Base-by-base conservation (phyloP, 2,329 filamentous ascomycete species). In the Neonectria ditissima region DNA sequence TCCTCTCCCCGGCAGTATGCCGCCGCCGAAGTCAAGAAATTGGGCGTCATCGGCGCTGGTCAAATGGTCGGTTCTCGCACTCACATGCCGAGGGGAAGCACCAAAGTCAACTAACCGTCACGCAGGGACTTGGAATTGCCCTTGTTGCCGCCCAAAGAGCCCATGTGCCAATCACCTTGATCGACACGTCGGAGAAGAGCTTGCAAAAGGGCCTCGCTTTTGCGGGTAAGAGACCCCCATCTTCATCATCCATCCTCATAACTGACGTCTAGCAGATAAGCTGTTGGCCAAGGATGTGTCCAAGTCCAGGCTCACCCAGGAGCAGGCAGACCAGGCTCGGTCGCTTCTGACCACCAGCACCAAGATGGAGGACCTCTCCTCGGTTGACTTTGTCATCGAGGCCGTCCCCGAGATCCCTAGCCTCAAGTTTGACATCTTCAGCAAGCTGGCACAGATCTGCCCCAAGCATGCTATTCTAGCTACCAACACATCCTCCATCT, bases 401-500 rank as follows among this genome's bases (percentile, higher is more conserved):
- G 96, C 96, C 16, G 94, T 99, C 9, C 96, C 96, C 37, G 94
- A 97, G 83, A 95, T 97, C 59, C 90, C 92, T 43, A 84, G 90
- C 55, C 87, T 99, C 68, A 99, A 99, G 81, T 89, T 90, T 69
- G 89, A 90, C 69, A 97, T 99, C 70, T 99, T 99, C 81, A 83
- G 88, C 68, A 86, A 91, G 74, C 86, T 99, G 11, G 94, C 94
- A 7, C 82, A 92, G 73, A 89, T 97, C 70, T 94, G 92, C 70
- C 90, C 93, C 11, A 83, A 90, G 55, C 93, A 98, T 76, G 89
- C 96, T 63, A 92, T 99, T 73, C 87, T 99, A 37, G 95, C 96
- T 5, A 99, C 96, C 66, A 99, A 99, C 83, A 99, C 96, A 7
- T 97, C 94, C n/a, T 97, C 94, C 65, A 99, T 99, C 77, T 95